Base-by-base conservation (phyloP, 345 rosid species). In the Acer saccharum region DNA sequence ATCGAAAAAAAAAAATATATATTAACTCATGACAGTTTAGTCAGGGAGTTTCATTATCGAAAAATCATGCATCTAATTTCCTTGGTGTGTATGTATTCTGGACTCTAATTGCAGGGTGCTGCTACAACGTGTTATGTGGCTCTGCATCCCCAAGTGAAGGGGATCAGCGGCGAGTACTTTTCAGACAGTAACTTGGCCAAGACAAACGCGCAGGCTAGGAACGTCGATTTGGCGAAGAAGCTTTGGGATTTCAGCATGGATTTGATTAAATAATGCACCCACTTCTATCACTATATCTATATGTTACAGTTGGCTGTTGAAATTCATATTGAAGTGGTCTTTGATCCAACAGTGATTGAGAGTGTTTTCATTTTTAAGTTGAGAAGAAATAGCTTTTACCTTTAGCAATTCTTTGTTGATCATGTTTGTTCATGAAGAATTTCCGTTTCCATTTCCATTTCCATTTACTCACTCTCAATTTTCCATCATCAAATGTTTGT, bases 111-210 rank as follows among this genome's bases (percentile, higher is more conserved):
- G 65, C 48, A 90, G 90, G 92, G 92, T 20, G 92, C 94, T 61
- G 92, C 92, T 48, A 90, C 92, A 21, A 82, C 90, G 21, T 89
- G 94, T 83, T 89, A 87, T 44, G 83, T 84, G 71, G 94, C 94
- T 25, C 76, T 90, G 80, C 86, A 90, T 77, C 92, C 94, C 25
- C 83, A 86, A 63, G 88, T 87, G 3, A 84, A 77, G 70, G 89
- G 92, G 25, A 57, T 77, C 14, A 84, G 80, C 3, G 89, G 92
- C 27, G 82, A 90, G 81, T 89, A 89, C 46, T 89, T 90, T 77
- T 39, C 50, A 0, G 90, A 87, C 87, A 62, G 84, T 62, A 86
- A 85, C 74, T 32, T 87, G 50, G 41, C 83, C 3, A 70, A 84
- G 79, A 65, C 89, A 48, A 83, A 60, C 29, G 8, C 72, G 0